Conservation (phyloP, 2,329 filamentous ascomycete species). For the Verticillium tricorpus region DNA sequence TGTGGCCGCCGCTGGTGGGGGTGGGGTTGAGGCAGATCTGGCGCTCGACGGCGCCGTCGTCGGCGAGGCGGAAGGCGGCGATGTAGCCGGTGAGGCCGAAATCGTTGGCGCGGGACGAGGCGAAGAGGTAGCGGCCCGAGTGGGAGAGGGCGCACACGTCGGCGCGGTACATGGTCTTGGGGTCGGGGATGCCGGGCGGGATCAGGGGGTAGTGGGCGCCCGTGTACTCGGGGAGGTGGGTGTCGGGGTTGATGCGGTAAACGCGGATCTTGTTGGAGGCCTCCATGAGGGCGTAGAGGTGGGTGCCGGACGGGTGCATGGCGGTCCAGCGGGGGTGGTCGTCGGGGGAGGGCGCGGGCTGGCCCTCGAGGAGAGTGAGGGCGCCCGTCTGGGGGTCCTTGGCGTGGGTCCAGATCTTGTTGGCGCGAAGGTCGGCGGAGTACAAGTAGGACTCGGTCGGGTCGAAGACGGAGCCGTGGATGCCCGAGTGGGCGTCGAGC, state of each 20-base stretch:
- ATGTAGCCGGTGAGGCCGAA: constrained; percentile 77
- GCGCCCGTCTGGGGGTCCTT: constrained; percentile 44
- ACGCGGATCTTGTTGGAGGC: constrained; percentile 80
- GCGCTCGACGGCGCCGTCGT: constrained; percentile 65
- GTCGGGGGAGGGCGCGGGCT: constrained; percentile 63
- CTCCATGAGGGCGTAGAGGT: constrained; percentile 85
- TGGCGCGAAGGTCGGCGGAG: constrained; percentile 71
- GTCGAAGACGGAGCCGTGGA: constrained; percentile 82
- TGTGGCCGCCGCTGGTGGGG: constrained; percentile 81
- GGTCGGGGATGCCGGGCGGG: constrained; percentile 60
- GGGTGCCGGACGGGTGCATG: constrained; percentile 71
- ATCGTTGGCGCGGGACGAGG: constrained; percentile 74
- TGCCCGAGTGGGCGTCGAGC: constrained; percentile 65
- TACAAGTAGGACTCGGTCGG: constrained; percentile 70
- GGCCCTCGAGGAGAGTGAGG: constrained; percentile 58
- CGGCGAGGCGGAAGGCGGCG: constrained; percentile 68
- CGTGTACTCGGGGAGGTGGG: constrained; percentile 74
- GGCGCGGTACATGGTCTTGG: constrained; percentile 67
- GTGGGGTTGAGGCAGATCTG: constrained; percentile 82
- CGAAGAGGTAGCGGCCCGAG: constrained; percentile 73
- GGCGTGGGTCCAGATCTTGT: constrained; percentile 81
- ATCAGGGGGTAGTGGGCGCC: constrained; percentile 73
- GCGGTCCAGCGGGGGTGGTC: constrained; percentile 90
- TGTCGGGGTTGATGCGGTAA: constrained; percentile 71
- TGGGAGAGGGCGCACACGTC: constrained; percentile 74